Evolutionary conservation across 2,329 filamentous ascomycete species (phyloP).

Genomic region (Xylariaceae sp.): DNA sequence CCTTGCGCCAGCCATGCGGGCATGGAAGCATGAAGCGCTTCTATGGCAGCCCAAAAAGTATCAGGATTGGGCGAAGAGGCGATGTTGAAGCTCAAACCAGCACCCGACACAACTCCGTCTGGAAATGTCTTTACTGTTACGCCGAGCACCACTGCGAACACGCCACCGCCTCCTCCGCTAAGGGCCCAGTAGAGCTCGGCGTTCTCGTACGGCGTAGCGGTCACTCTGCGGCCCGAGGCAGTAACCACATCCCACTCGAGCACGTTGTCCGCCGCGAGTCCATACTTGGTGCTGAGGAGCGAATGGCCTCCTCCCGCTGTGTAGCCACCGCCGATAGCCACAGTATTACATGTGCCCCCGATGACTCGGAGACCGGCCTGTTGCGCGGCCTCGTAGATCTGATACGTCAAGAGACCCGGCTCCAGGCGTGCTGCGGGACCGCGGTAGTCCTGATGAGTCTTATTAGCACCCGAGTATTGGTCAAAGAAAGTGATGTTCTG

Average conservation of each 20-base stretch:
- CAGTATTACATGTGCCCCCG: slow-evolving; percentile 42
- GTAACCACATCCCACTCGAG: slow-evolving; percentile 46
- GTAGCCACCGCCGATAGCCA: slow-evolving; percentile 46
- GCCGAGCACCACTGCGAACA: slow-evolving; percentile 40
- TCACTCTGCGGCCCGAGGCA: slow-evolving; percentile 39
- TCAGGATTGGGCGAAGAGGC: not conserved
- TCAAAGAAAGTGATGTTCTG: slow-evolving; percentile 33
- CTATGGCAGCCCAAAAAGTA: slow-evolving; percentile 30
- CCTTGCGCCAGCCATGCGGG: too few relatives aligned
- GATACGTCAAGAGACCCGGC: slow-evolving; percentile 42
- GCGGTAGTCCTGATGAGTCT: slow-evolving; percentile 29
- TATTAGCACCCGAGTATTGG: not conserved
- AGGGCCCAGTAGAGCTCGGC: slow-evolving; percentile 47
- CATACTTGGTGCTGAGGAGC: slow-evolving; percentile 41
- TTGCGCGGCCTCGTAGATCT: slow-evolving; percentile 37
- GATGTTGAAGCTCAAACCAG: not conserved
- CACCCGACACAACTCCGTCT: slow-evolving; percentile 6
- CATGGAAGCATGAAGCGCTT: not conserved
- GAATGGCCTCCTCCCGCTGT: slow-evolving; percentile 48
- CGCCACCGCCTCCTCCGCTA: slow-evolving; percentile 41
- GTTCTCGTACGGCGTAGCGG: slow-evolving; percentile 35
- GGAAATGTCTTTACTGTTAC: slow-evolving; percentile 34
- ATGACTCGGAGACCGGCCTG: slow-evolving; percentile 38
- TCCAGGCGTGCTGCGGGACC: slow-evolving; percentile 44
- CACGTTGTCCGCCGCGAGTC: slow-evolving; percentile 47